A percentile compares a stretch with the other conserved stretches of the same genome.
These are phyloP conservation scores for Phaeosphaeria sp. DNA, from an alignment of 2,329 filamentous ascomycete species.

Conservation along the genomic window DNA sequence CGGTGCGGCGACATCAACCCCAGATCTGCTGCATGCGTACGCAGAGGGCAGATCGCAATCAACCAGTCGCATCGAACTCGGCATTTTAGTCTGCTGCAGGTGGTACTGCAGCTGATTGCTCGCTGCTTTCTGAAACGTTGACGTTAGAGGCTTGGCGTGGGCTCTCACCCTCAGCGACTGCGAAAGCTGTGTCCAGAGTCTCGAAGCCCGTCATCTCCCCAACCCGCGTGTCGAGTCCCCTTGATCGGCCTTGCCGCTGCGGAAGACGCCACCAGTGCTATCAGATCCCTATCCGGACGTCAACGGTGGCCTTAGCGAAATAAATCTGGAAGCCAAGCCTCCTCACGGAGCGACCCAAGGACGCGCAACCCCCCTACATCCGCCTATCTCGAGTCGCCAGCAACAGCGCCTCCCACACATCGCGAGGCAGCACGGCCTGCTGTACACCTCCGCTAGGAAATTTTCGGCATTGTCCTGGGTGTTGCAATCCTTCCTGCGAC, in stretches of 20 bases:
- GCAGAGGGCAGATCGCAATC: neutral
- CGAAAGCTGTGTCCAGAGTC: slow-evolving; percentile 27
- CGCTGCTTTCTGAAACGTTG: slow-evolving; percentile 33
- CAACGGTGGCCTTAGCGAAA: slow-evolving; percentile 46
- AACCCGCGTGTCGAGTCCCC: slow-evolving; percentile 26
- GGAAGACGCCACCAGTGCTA: slow-evolving; percentile 29
- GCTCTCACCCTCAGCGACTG: slow-evolving; percentile 14
- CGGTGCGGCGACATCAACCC: neutral
- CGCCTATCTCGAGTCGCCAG: neutral
- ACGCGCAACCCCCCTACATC: slow-evolving; percentile 28
- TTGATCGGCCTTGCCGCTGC: slow-evolving; percentile 32
- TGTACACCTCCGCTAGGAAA: neutral
- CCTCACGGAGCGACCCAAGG: slow-evolving; percentile 20
- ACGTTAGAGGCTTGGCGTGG: slow-evolving; percentile 31
- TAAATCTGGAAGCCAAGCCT: slow-evolving; percentile 39
- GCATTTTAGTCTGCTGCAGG: slow-evolving; percentile 4
- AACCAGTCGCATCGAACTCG: slow-evolving; percentile 8
- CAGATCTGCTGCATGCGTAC: neutral
- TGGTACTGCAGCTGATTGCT: slow-evolving; percentile 30
- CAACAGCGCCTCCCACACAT: slow-evolving; percentile 2
- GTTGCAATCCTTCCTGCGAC: slow-evolving; percentile 22
- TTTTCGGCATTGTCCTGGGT: slow-evolving; percentile 12
- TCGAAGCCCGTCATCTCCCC: slow-evolving; percentile 16
- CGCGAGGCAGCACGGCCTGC: neutral
- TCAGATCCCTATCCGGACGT: slow-evolving; percentile 29